Percentiles rank a stretch among this genome's conserved stretches.
These are phyloP conservation scores for Calocybe indica DNA, from an alignment of 768 basidiomycete genomes.

Conservation along the genomic window DNA sequence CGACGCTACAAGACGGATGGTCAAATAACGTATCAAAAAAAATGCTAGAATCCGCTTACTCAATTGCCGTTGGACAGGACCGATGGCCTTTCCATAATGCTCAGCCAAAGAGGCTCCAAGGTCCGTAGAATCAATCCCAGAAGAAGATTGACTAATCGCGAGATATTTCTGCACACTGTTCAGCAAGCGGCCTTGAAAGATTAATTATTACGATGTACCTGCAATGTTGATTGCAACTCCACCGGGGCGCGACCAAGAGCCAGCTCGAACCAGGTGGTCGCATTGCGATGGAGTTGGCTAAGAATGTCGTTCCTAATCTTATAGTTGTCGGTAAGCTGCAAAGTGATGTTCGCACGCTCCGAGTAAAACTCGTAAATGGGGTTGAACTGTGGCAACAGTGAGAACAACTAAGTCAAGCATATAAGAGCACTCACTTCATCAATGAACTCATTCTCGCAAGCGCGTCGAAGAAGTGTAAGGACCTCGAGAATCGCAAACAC, in stretches of 20 bases:
- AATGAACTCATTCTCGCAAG: conserved; percentile 85
- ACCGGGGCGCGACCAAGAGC: conserved; percentile 86
- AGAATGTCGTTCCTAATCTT: conserved; percentile 81
- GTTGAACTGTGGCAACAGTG: conserved; percentile 61
- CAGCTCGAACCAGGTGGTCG: conserved; percentile 80
- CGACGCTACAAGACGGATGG: conserved; percentile 33
- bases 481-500: conserved; percentile 90
- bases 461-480: conserved; percentile 79
- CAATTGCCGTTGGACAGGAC: conserved; percentile 68
- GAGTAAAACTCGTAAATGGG: conserved; percentile 82
- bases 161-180: conserved; percentile 70
- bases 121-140: conserved; percentile 74
- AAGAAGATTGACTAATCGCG: conserved; percentile 60
- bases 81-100: conserved; percentile 77
- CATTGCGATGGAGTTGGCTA: conserved; percentile 63
- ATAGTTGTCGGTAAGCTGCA: conserved; percentile 86
- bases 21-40: conserved; percentile 1
- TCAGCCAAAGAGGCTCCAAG: conserved; percentile 89
- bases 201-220: conserved; percentile 41
- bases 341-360: conserved; percentile 61
- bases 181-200: background rate
- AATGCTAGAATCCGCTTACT: conserved; percentile 37
- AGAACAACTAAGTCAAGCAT: background rate
- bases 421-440: conserved; percentile 64
- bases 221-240: conserved; percentile 87